phyloP scores from a whole-genome alignment of 2,329 filamentous ascomycete species.

The Graphilbum sp. region DNA sequence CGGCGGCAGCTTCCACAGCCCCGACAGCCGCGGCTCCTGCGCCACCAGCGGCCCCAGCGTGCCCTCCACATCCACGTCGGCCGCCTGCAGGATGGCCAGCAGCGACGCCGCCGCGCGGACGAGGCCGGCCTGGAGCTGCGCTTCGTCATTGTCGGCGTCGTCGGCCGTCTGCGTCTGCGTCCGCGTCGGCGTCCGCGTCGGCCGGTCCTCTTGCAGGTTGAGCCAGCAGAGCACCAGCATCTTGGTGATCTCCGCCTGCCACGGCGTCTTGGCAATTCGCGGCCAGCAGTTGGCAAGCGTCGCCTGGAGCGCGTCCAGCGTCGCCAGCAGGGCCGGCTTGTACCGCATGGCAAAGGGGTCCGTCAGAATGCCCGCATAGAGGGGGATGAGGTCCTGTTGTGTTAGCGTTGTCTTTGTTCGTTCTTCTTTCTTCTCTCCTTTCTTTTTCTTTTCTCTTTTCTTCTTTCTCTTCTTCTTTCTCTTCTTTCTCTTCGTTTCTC shows the following conservation, averaged over 20 bases:
- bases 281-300: conserved; percentile 54
- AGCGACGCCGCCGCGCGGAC: conserved; percentile 18
- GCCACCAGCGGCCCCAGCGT: conserved; percentile 19
- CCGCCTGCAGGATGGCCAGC: conserved; percentile 14
- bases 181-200: background rate
- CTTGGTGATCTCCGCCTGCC: conserved; percentile 47
- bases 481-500: conserved; percentile 2
- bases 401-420: background rate
- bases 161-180: conserved; percentile 4
- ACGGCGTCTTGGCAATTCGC: conserved; percentile 34
- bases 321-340: conserved; percentile 34
- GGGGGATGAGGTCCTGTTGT: conserved; percentile 44
- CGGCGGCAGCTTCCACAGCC: no score
- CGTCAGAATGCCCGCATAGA: conserved; percentile 47
- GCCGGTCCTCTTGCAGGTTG: conserved; percentile 26
- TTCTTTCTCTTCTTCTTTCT: background rate
- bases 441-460: background rate
- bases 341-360: conserved; percentile 50
- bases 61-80: conserved; percentile 12
- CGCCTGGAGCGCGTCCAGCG: conserved; percentile 34
- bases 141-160: background rate
- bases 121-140: conserved; percentile 18
- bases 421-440: background rate
- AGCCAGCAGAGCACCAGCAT: conserved; percentile 48
- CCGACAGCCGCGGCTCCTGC: no score